Evolutionary conservation across 257 asterid species (phyloP).

Genomic region (Fraxinus anomala): DNA sequence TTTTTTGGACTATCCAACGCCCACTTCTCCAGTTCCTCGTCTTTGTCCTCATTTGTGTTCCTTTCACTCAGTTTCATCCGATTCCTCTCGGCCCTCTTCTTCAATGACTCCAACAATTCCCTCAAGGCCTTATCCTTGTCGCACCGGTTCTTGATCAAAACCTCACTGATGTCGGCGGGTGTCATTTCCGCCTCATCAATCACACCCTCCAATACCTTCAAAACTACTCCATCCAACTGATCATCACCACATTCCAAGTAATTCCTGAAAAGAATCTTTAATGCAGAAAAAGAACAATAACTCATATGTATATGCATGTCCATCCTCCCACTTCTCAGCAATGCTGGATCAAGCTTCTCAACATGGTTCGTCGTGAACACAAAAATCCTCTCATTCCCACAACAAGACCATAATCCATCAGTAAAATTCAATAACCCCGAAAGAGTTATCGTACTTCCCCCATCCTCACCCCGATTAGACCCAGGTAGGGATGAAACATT

Average conservation of each 20-base stretch:
- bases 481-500: slow-evolving; percentile 4
- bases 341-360: slow-evolving; percentile 56
- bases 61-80: neutral
- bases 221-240: slow-evolving; percentile 29
- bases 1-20: slow-evolving; percentile 60
- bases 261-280: slow-evolving; percentile 46
- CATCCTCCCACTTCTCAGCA: slow-evolving; percentile 55
- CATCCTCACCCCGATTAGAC: slow-evolving; percentile 29
- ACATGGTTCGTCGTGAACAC: slow-evolving; percentile 51
- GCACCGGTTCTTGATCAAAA: slow-evolving; percentile 46
- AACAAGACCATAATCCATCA: slow-evolving; percentile 56
- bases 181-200: slow-evolving; percentile 46
- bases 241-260: slow-evolving; percentile 36
- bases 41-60: slow-evolving; percentile 27
- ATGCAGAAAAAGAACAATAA: slow-evolving; percentile 39
- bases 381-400: slow-evolving; percentile 51
- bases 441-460: slow-evolving; percentile 41
- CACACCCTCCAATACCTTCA: slow-evolving; percentile 29
- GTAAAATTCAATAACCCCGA: slow-evolving; percentile 51
- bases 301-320: slow-evolving; percentile 57
- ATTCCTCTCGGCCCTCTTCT: slow-evolving; percentile 29
- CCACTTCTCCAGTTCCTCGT: slow-evolving; percentile 49
- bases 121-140: slow-evolving; percentile 33
- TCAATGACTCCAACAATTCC: slow-evolving; percentile 39
- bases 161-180: slow-evolving; percentile 51